Evolutionary conservation across 208 protist species (phyloP).

Genomic region (Trypanosomatidae sp.): DNA sequence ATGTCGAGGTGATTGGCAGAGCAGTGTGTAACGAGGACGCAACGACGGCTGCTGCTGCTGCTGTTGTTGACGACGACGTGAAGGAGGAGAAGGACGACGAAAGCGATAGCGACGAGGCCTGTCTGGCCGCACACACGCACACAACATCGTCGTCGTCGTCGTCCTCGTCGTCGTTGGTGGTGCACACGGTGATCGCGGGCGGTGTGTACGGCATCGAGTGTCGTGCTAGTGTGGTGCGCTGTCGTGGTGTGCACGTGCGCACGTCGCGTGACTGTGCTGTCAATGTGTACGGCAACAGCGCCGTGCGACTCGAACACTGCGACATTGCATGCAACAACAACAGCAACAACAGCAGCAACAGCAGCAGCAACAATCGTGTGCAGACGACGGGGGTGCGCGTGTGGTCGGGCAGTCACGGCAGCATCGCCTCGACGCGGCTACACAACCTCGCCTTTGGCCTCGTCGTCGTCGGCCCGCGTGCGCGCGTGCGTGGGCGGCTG

Average conservation of each 20-base stretch:
- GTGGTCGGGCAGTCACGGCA: constrained; percentile 41
- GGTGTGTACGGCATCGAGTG: constrained; percentile 44
- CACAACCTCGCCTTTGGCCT: constrained; percentile 47
- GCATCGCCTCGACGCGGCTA: constrained; percentile 27
- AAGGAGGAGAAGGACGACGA: too few relatives aligned
- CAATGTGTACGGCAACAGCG: constrained; percentile 34
- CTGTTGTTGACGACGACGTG: too few relatives aligned
- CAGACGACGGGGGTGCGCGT: constrained; percentile 44
- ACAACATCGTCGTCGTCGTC: constrained; percentile 23
- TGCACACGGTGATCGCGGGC: constrained; percentile 23
- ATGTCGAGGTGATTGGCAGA: too few relatives aligned
- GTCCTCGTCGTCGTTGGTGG: constrained; percentile 20
- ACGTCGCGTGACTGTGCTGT: constrained; percentile 41
- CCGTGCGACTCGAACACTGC: constrained; percentile 1
- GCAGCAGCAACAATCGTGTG: background rate
- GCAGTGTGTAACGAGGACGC: too few relatives aligned
- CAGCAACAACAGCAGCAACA: background rate
- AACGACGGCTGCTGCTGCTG: too few relatives aligned
- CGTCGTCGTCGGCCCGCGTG: constrained; percentile 42
- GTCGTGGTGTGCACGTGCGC: constrained; percentile 25
- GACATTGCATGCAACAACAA: background rate
- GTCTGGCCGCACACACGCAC: background rate
- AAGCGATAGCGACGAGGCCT: too few relatives aligned
- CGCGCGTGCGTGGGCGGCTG: constrained; percentile 33
- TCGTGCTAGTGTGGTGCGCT: constrained; percentile 22